phyloP scores from a whole-genome alignment of 441 rosid species.

The Pelargonium myrrhifolium region DNA sequence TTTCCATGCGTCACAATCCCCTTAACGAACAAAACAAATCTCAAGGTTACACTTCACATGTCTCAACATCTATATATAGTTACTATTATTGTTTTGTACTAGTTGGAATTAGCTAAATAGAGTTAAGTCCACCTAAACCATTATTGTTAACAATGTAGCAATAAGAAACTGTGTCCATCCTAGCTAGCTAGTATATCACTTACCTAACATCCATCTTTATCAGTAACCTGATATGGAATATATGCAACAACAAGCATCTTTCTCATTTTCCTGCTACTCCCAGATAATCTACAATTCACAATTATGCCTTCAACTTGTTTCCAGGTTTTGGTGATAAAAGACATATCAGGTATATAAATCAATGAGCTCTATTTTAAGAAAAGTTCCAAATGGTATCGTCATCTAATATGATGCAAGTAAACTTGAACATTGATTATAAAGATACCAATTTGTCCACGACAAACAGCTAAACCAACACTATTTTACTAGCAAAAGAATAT shows the following conservation, averaged over 20 bases:
- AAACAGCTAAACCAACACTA: not conserved
- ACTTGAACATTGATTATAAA: not conserved
- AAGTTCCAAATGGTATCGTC: not conserved
- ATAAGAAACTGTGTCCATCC: not conserved
- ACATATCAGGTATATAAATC: not conserved
- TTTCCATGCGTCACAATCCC: no score
- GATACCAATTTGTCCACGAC: not conserved
- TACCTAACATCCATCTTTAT: not conserved
- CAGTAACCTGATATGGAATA: conserved; percentile 1
- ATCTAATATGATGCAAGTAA: not conserved
- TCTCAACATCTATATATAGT: not conserved
- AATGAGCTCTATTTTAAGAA: not conserved
- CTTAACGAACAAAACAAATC: not conserved
- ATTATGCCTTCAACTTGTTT: not conserved
- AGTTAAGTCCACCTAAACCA: not conserved
- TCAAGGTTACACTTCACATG: not conserved
- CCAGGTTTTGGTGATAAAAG: not conserved
- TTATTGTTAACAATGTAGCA: not conserved
- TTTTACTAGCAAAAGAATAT: not conserved
- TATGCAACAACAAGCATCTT: not conserved
- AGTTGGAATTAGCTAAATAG: not conserved
- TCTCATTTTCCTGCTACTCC: not conserved
- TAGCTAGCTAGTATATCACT: no score
- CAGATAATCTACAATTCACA: not conserved
- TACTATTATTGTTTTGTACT: not conserved